Evolutionary conservation across 352 stramenopile species (phyloP).

Genomic region (Thalassiosira delicatula): DNA sequence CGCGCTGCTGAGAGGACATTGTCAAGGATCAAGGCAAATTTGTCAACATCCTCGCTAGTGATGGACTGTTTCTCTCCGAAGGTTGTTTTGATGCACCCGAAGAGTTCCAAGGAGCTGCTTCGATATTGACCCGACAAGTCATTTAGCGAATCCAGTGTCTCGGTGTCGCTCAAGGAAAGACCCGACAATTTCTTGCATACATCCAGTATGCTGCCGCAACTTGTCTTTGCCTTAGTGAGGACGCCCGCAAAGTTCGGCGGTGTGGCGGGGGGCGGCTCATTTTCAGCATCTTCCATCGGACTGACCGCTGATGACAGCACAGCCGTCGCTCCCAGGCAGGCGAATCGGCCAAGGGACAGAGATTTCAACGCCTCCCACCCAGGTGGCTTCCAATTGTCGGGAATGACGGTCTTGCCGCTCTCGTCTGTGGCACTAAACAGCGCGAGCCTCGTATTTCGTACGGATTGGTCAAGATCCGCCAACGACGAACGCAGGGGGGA

Average conservation of each 20-base stretch:
- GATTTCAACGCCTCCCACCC: slow-evolving; percentile 69
- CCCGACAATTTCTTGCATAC: slow-evolving; percentile 53
- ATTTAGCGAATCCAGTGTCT: slow-evolving; percentile 42
- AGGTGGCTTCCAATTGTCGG: slow-evolving; percentile 77
- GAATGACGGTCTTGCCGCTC: slow-evolving; percentile 67
- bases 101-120: slow-evolving; percentile 29
- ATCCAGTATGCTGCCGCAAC: slow-evolving; percentile 41
- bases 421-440: slow-evolving; percentile 73
- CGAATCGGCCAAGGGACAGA: slow-evolving; percentile 73
- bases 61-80: slow-evolving; percentile 36
- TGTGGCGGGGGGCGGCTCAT: slow-evolving; percentile 47
- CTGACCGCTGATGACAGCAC: slow-evolving; percentile 72
- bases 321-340: slow-evolving; percentile 71
- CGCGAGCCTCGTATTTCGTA: slow-evolving; percentile 64
- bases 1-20: slow-evolving; percentile 19
- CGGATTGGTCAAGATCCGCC: slow-evolving; percentile 70
- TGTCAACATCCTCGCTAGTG: slow-evolving; percentile 33
- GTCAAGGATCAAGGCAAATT: slow-evolving; percentile 42
- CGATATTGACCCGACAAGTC: slow-evolving; percentile 36
- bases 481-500: slow-evolving; percentile 79
- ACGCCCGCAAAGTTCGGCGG: slow-evolving; percentile 27
- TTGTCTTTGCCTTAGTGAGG: slow-evolving; percentile 44
- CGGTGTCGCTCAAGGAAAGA: slow-evolving; percentile 45
- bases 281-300: slow-evolving; percentile 44
- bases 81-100: slow-evolving; percentile 41